Percentiles rank a stretch among this genome's conserved stretches.
phyloP scores from a whole-genome alignment of 495 filamentous ascomycete species.

The Penicillium manginii region DNA sequence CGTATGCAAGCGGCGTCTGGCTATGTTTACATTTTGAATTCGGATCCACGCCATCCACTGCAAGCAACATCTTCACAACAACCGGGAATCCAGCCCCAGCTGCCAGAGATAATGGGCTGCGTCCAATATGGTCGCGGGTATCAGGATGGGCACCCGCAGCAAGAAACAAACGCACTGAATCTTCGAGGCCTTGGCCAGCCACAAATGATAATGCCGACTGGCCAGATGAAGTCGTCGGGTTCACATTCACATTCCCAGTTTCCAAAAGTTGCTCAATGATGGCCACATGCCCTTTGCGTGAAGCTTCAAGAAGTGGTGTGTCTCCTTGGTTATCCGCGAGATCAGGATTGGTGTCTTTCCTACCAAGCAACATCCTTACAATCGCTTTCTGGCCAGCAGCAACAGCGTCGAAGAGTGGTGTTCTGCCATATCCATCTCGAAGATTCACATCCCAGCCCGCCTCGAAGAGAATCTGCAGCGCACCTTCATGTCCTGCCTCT shows the following conservation, averaged over 20 bases:
- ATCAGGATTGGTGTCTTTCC: neutral
- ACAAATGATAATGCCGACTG: neutral
- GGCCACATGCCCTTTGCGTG: neutral
- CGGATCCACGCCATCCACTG: neutral
- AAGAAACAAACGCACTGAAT: neutral
- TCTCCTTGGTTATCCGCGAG: neutral
- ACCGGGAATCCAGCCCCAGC: neutral
- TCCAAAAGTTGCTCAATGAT: neutral
- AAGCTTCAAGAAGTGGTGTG: neutral
- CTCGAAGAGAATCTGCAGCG: neutral
- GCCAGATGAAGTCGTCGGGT: neutral
- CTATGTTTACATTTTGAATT: neutral
- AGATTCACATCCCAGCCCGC: neutral
- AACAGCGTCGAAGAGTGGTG: neutral
- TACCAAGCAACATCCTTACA: neutral
- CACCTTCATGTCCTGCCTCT: neutral
- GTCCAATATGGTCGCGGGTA: neutral
- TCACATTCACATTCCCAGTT: neutral
- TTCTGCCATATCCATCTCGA: neutral
- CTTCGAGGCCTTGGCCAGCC: neutral
- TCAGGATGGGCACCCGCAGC: neutral
- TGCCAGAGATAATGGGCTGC: neutral
- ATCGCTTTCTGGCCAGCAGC: neutral
- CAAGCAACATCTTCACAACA: neutral
- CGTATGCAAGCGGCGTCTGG: neutral